These are phyloP conservation scores for Ophiocordyceps sinensis DNA, from an alignment of 2,329 filamentous ascomycete species.

Conservation along the genomic window DNA sequence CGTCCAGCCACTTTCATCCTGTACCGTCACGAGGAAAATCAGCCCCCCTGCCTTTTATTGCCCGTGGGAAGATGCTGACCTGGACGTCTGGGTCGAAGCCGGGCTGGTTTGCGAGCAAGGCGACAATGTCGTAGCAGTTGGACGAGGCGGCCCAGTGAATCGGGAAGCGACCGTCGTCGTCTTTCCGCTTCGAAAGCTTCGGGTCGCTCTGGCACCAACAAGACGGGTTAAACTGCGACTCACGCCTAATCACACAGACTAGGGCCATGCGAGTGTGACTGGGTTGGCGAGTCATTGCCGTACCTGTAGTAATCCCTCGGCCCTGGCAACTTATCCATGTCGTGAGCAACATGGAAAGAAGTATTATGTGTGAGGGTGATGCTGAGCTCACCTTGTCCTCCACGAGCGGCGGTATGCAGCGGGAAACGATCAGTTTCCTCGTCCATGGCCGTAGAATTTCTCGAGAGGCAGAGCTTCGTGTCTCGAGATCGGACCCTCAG, in stretches of 20 bases:
- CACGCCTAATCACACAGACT: too few relatives aligned
- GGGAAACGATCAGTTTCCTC: conserved; percentile 50
- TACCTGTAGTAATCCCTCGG: conserved; percentile 7
- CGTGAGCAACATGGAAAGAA: background rate
- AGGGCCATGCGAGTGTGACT: too few relatives aligned
- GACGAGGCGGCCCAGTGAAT: conserved; percentile 90
- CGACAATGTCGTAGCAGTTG: conserved; percentile 62
- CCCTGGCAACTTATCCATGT: conserved; percentile 3
- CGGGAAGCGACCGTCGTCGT: conserved; percentile 78
- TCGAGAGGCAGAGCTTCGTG: too few relatives aligned
- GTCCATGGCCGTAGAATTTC: conserved; percentile 9
- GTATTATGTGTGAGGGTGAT: too few relatives aligned
- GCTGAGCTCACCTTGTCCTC: conserved; percentile 52
- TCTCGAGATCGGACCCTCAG: too few relatives aligned
- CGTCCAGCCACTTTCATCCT: conserved; percentile 72
- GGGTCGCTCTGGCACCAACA: conserved; percentile 49
- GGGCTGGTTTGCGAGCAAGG: conserved; percentile 54
- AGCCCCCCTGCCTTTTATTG: background rate
- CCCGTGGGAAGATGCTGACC: conserved; percentile 23
- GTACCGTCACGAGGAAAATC: background rate
- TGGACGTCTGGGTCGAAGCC: conserved; percentile 74
- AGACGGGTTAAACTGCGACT: too few relatives aligned
- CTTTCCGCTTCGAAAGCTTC: conserved; percentile 55
- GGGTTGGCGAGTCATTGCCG: background rate
- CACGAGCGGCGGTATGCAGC: conserved; percentile 74